Base-by-base conservation (phyloP, 306 rosid species). In the Malus sylvestris region DNA sequence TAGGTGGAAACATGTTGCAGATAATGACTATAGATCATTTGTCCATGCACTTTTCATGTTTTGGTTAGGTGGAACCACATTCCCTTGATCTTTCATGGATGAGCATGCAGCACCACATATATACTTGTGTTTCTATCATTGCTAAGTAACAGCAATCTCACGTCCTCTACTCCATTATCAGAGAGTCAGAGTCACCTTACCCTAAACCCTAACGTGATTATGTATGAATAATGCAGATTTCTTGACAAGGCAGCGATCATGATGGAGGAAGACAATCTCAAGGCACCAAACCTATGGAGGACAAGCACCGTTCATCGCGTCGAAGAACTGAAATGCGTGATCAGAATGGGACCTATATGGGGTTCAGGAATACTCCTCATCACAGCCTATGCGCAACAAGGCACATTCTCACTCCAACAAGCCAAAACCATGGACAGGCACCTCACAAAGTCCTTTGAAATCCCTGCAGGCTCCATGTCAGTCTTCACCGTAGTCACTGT, bases 321-420 rank as follows among this genome's bases (percentile, higher is more conserved):
- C 1, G 99, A 95, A 71, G 99, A 95, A 70, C 72, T 95, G 11
- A 95, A 95, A 67, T 89, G 97, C 25, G 57, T 92, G 33, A 88
- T 95, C 18, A 70, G 99, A 60, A 95, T 95, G 99, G 97, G 93
- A 13, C 99, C 99, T 6, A 95, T 95, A 66, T 92, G 99, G 99
- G 99, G 92, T 1, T 70, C 99, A 61, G 97, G 97, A 6, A 91
- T 92, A n/a, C 76, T 95, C 42, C 90, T 95, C 25, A 89, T 91
- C 68, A 95, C 99, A 57, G 99, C 99, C 67, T 92, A 95, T 62
- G 85, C 96, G n/a, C 99, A 95, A 65, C 99, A 95, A 74, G 2
- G 70, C 88, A 95, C 99, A 1, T 95, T 92, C 83, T 89, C 97
- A 1, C 93, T 95, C 38, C 87, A 77, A 40, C 99, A 95, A 78